phyloP scores from a whole-genome alignment of 2,329 filamentous ascomycete species.

The Fusarium luffae region DNA sequence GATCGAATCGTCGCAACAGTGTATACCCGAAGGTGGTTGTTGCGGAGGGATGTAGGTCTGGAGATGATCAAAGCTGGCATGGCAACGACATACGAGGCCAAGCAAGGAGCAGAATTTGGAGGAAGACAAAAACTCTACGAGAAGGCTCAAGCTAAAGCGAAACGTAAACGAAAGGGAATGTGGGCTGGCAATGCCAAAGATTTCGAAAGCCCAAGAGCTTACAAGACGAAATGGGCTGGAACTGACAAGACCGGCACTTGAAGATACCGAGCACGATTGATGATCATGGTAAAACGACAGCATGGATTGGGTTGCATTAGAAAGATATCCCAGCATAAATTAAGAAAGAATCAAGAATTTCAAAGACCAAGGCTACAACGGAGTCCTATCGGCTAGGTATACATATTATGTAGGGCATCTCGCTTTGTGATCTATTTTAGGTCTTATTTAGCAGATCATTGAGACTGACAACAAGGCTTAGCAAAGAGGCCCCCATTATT shows the following conservation, averaged over 20 bases:
- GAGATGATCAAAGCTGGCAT: slow-evolving; percentile 89
- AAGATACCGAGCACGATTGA: slow-evolving; percentile 18
- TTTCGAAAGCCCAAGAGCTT: slow-evolving; percentile 88
- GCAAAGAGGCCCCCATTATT: background rate
- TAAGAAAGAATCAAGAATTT: background rate
- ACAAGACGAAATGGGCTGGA: slow-evolving; percentile 69
- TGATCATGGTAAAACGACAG: slow-evolving; percentile 1
- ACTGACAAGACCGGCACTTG: slow-evolving; percentile 32
- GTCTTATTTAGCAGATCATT: background rate
- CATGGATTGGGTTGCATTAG: slow-evolving; percentile 17
- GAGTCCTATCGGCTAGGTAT: background rate
- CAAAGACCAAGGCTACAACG: background rate
- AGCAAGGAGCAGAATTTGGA: slow-evolving; percentile 89
- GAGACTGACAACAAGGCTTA: slow-evolving; percentile 5
- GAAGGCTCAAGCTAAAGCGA: slow-evolving; percentile 73
- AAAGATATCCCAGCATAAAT: slow-evolving; percentile 9
- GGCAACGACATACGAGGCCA: slow-evolving; percentile 94
- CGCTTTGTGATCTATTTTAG: slow-evolving; percentile 17
- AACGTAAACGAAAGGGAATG: slow-evolving; percentile 73
- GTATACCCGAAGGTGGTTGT: slow-evolving; percentile 74
- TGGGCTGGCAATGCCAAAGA: slow-evolving; percentile 74
- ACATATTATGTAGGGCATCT: background rate
- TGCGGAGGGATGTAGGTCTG: slow-evolving; percentile 83
- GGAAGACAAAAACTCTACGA: slow-evolving; percentile 72
- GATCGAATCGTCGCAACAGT: slow-evolving; percentile 90